These are phyloP conservation scores for Monosporascus sp. DNA, from an alignment of 2,329 filamentous ascomycete genomes.

Conservation along the genomic window DNA sequence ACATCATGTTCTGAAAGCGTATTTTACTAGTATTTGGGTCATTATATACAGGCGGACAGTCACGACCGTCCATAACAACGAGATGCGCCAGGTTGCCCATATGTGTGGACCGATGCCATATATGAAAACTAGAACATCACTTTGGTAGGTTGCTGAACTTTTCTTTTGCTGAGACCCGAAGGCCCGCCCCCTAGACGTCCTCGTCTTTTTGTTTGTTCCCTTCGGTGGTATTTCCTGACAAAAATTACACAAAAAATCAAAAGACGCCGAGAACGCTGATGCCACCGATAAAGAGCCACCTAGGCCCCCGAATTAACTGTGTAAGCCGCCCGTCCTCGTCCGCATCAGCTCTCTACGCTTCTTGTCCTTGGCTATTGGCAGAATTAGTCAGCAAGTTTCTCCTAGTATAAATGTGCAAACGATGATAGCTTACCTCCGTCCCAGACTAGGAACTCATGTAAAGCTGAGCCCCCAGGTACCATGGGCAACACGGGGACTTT, in stretches of 20 bases:
- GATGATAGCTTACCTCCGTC: slow-evolving; percentile 58
- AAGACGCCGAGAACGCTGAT: not conserved
- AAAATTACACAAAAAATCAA: not conserved
- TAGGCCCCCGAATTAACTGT: slow-evolving; percentile 24
- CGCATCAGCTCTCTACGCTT: slow-evolving; percentile 62
- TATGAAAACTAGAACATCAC: no score
- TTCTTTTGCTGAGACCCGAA: no score
- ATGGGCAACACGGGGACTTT: slow-evolving; percentile 95
- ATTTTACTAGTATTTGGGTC: no score
- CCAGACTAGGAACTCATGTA: slow-evolving; percentile 92
- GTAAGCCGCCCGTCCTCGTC: slow-evolving; percentile 51
- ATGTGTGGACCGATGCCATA: no score
- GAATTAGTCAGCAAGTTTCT: slow-evolving; percentile 28
- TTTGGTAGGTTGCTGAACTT: no score
- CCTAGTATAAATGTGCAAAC: slow-evolving; percentile 5
- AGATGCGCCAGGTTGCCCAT: no score
- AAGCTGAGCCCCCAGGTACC: slow-evolving; percentile 80
- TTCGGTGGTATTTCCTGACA: not conserved
- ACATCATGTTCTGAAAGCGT: no score
- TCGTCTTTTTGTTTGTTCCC: not conserved
- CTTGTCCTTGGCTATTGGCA: slow-evolving; percentile 56
- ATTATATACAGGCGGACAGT: no score
- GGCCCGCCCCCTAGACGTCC: no score
- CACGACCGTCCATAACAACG: no score
- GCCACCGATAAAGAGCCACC: not conserved